A percentile compares a stretch with the other conserved stretches of the same genome.
These are phyloP conservation scores for Diaporthe sp. DNA, from an alignment of 2,329 filamentous ascomycete genomes.

Conservation along the genomic window DNA sequence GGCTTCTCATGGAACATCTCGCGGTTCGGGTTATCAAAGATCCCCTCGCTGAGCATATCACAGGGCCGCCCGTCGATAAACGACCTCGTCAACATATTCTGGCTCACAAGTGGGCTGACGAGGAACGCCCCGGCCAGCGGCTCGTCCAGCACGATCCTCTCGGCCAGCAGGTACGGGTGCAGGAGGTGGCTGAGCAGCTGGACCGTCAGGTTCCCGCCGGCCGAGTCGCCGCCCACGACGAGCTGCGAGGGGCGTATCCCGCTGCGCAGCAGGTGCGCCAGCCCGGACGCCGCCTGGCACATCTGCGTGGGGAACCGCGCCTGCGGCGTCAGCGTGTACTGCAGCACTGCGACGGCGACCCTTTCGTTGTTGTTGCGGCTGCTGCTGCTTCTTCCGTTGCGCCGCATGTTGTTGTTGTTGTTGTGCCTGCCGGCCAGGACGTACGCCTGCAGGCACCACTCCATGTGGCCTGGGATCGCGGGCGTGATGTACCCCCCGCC, in stretches of 20 bases:
- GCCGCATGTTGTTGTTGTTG: background rate
- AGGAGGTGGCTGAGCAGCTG: constrained; percentile 53
- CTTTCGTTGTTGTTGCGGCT: constrained; percentile 34
- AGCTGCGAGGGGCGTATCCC: constrained; percentile 51
- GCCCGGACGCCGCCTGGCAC: constrained; percentile 50
- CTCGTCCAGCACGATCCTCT: constrained; percentile 45
- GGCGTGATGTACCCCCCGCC: constrained; percentile 39
- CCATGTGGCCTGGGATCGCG: constrained; percentile 36
- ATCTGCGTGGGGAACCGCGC: constrained; percentile 52
- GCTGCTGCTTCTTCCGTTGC: background rate
- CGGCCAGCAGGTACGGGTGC: constrained; percentile 48
- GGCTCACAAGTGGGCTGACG: constrained; percentile 52
- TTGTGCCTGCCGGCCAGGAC: constrained; percentile 16
- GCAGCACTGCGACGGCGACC: constrained; percentile 52
- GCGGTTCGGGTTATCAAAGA: constrained; percentile 36
- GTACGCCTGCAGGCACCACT: constrained; percentile 39
- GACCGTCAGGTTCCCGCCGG: constrained; percentile 53
- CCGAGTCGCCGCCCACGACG: constrained; percentile 55
- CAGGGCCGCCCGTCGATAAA: constrained; percentile 48
- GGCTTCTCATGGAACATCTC: constrained; percentile 39
- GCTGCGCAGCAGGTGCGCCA: constrained; percentile 48
- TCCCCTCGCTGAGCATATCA: constrained; percentile 51
- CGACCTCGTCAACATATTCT: constrained; percentile 43
- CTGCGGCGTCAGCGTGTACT: constrained; percentile 52
- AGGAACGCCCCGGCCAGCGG: constrained; percentile 51